phyloP scores from a whole-genome alignment of 257 asterid genomes.

The Gardenia jasminoides region DNA sequence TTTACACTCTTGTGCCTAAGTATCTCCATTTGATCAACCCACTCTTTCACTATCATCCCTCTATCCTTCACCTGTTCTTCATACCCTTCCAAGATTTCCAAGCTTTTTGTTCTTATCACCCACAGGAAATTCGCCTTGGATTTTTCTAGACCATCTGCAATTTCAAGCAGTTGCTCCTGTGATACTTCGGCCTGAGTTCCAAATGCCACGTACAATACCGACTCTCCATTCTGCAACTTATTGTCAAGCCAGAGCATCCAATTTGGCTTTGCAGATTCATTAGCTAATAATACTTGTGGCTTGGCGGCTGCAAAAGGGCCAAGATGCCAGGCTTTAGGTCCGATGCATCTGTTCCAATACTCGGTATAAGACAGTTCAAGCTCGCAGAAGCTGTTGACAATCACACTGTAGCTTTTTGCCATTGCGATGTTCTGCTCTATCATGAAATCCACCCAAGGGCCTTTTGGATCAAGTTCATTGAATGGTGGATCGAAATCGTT shows the following conservation, averaged over 20 bases:
- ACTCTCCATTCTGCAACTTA: constrained; percentile 23
- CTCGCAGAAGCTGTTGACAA: constrained; percentile 51
- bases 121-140: constrained; percentile 60
- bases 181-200: constrained; percentile 71
- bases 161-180: constrained; percentile 46
- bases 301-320: constrained; percentile 64
- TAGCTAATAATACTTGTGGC: neutral
- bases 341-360: constrained; percentile 43
- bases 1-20: constrained; percentile 41
- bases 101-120: constrained; percentile 34
- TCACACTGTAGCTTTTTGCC: constrained; percentile 47
- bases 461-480: constrained; percentile 45
- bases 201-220: constrained; percentile 66
- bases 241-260: constrained; percentile 46
- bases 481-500: constrained; percentile 59
- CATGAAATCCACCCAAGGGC: constrained; percentile 50
- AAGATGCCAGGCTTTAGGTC: constrained; percentile 51
- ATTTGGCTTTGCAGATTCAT: constrained; percentile 7
- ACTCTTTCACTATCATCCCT: constrained; percentile 51
- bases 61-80: constrained; percentile 31
- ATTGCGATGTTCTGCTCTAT: constrained; percentile 29
- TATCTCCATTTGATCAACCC: constrained; percentile 59
- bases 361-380: constrained; percentile 46
- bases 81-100: constrained; percentile 10
- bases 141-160: constrained; percentile 49